Evolutionary conservation across 192 early-diverging fungal genomes (phyloP).

Genomic region (Rhizophagus clarus): DNA sequence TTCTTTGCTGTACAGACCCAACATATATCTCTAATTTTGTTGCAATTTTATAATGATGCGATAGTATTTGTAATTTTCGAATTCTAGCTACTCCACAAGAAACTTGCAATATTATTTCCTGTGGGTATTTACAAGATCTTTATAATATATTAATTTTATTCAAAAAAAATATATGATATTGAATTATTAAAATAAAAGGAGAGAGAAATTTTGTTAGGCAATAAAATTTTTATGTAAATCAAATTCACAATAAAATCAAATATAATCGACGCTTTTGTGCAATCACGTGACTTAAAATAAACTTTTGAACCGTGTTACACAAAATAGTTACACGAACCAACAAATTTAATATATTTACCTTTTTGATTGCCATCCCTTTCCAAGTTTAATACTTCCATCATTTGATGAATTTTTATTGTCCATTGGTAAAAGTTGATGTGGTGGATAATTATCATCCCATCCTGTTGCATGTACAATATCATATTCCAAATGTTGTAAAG

Average conservation of each 20-base stretch:
- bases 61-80: slow-evolving; percentile 68
- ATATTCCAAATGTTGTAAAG: slow-evolving; percentile 18
- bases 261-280: too few relatives aligned
- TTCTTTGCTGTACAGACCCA: slow-evolving; percentile 43
- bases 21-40: slow-evolving; percentile 72
- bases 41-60: slow-evolving; percentile 81
- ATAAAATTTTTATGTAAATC: too few relatives aligned
- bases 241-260: too few relatives aligned
- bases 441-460: slow-evolving; percentile 47
- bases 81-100: slow-evolving; percentile 56
- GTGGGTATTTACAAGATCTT: slow-evolving; percentile 73
- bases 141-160: background rate
- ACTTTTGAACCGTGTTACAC: background rate
- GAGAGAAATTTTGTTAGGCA: too few relatives aligned
- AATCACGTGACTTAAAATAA: background rate
- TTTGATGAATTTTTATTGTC: slow-evolving; percentile 29
- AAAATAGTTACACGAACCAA: background rate
- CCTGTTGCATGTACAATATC: slow-evolving; percentile 36
- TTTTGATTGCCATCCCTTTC: slow-evolving; percentile 54
- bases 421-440: slow-evolving; percentile 43
- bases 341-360: slow-evolving; percentile 37
- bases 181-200: too few relatives aligned
- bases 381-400: slow-evolving; percentile 19
- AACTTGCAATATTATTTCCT: slow-evolving; percentile 64
- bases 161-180: background rate